Evolutionary conservation across 1,284 basidiomycete genomes (phyloP).

Genomic region (Paramarasmius palmivorus): DNA sequence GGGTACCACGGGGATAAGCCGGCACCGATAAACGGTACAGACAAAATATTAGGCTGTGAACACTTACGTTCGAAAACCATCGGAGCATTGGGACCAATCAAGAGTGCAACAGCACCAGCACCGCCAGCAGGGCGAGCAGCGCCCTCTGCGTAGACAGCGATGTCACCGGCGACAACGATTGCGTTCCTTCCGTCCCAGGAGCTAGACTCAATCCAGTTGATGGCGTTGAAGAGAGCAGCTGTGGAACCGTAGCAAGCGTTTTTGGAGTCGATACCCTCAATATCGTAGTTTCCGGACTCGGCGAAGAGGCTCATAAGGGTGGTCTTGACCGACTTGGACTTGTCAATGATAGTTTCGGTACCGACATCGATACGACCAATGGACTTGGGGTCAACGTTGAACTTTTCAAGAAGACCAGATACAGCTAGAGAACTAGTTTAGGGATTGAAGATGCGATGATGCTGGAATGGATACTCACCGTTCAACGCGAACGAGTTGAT

Average conservation of each 20-base stretch:
- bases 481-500: slow-evolving; percentile 98
- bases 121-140: slow-evolving; percentile 94
- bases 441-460: slow-evolving; percentile 5
- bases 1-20: slow-evolving; percentile 5
- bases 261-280: slow-evolving; percentile 99
- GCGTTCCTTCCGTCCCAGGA: slow-evolving; percentile 99
- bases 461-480: slow-evolving; percentile 55
- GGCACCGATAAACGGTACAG: not conserved
- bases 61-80: slow-evolving; percentile 92
- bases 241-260: slow-evolving; percentile 99
- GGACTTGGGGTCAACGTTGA: slow-evolving; percentile 93
- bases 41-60: slow-evolving; percentile 8
- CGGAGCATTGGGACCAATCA: slow-evolving; percentile 96
- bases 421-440: slow-evolving; percentile 54
- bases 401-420: slow-evolving; percentile 88
- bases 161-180: slow-evolving; percentile 96
- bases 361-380: slow-evolving; percentile 98
- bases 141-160: slow-evolving; percentile 98
- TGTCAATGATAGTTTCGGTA: slow-evolving; percentile 99
- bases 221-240: slow-evolving; percentile 95
- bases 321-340: slow-evolving; percentile 99
- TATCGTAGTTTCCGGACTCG: slow-evolving; percentile 90
- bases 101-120: slow-evolving; percentile 92
- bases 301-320: slow-evolving; percentile 98
- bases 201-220: slow-evolving; percentile 95